These are phyloP conservation scores for Podospora australis DNA, from an alignment of 495 filamentous ascomycete genomes.

Conservation along the genomic window DNA sequence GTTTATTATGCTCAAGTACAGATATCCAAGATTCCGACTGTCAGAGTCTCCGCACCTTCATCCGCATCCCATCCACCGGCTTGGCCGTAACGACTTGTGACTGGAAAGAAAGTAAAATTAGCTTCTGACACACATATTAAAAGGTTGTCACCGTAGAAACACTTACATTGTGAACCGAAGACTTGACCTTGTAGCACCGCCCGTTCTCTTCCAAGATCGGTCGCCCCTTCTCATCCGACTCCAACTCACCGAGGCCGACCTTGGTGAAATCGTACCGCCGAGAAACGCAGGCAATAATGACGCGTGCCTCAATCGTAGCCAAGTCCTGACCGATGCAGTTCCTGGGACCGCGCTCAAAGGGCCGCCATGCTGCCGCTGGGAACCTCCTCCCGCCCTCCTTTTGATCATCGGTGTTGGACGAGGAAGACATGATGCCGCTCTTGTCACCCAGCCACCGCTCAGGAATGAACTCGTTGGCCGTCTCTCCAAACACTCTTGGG, in stretches of 20 bases:
- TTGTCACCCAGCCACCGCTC: constrained; percentile 56
- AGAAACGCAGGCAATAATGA: constrained; percentile 32
- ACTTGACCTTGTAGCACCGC: constrained; percentile 32
- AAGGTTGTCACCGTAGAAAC: not conserved
- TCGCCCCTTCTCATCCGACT: constrained; percentile 30
- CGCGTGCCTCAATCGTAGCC: constrained; percentile 37
- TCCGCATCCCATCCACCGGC: constrained; percentile 29
- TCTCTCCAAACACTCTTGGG: constrained; percentile 47
- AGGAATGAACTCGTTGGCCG: constrained; percentile 52
- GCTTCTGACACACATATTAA: not conserved
- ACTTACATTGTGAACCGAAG: constrained; percentile 43
- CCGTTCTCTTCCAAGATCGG: constrained; percentile 32
- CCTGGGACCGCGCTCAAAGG: constrained; percentile 50
- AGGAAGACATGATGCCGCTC: constrained; percentile 13
- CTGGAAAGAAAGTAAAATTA: constrained; percentile 7
- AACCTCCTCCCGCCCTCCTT: constrained; percentile 16
- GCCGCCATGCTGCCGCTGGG: constrained; percentile 40
- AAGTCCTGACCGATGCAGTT: constrained; percentile 55
- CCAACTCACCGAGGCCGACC: constrained; percentile 37
- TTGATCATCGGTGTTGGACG: constrained; percentile 18
- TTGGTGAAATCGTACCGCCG: constrained; percentile 40
- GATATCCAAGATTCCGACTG: no score
- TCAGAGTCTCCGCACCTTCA: constrained; percentile 26
- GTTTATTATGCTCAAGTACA: no score
- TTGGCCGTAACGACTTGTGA: constrained; percentile 31